Base-by-base conservation (phyloP, 1,284 basidiomycete genomes). In the Schizophyllum amplum region DNA sequence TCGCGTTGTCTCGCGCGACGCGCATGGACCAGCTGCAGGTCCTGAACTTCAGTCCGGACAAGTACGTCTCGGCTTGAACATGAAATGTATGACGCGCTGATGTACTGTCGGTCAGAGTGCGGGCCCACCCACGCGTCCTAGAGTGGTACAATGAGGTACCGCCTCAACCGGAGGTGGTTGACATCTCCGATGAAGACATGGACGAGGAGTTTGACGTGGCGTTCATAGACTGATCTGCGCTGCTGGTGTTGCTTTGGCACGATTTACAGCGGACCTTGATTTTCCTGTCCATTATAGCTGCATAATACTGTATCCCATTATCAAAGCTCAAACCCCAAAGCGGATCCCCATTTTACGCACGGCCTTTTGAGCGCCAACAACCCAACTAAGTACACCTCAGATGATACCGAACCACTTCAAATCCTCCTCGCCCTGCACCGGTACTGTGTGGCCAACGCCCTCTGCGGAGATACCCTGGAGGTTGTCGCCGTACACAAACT, bases 1-100 rank as follows among this genome's bases (percentile, higher is more conserved):
- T 97, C 48, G 95, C 95, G 0, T 79, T 98, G 17, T 95, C 93
- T 7, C 87, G 95, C 51, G 95, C 95, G 4, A 97, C 92, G 0
- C 86, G 79, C 15, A 77, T 97, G 65, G 84, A 89, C 26, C 83
- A 87, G 0, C 75, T 98, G 25, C 89, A 98, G 69, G 89, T 98
- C 7, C 71, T 87, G 5, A 85, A 88, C 58, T 98, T 98, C 71
- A 75, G 85, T 63, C 71, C 83, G 0, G 72, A 72, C 47, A 94
- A 90, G 92, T 90, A 63, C 63, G 79, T 4, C 51, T 24, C 33
- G 24, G 49, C 56, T 23, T 11, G 21, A 21, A 27, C 33, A 22
- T 49, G 51, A 49, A 25, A 25, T 54, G 20, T 47, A 51, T 56
- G 48, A 56, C 26, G 53, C 53, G 22, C 11, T 33, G 47, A 55